Conservation (phyloP, 306 rosid species). For the Sophora flavescens region DNA sequence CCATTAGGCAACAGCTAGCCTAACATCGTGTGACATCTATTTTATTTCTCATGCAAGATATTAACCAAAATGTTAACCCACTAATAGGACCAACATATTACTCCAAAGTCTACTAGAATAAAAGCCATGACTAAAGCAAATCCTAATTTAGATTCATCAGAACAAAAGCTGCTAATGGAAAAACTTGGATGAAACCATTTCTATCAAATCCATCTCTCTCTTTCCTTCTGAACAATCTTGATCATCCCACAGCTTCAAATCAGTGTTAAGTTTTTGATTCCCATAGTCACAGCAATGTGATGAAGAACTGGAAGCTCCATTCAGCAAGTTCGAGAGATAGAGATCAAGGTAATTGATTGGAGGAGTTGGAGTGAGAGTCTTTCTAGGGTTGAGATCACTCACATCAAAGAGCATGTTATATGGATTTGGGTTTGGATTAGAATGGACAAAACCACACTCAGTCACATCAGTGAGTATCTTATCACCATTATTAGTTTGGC, state of each 20-base stretch:
- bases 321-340: conserved; percentile 62
- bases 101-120: background rate
- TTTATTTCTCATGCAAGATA: background rate
- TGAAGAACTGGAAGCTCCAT: conserved; percentile 54
- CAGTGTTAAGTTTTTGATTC: conserved; percentile 41
- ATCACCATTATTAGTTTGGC: background rate
- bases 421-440: conserved; percentile 25
- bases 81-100: background rate
- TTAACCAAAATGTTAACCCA: background rate
- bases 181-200: conserved; percentile 55
- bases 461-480: conserved; percentile 30
- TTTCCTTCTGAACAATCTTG: conserved; percentile 39
- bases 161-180: too few relatives aligned
- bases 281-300: conserved; percentile 38
- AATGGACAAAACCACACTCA: conserved; percentile 9
- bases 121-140: background rate
- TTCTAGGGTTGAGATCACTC: conserved; percentile 1
- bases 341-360: conserved; percentile 41
- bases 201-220: conserved; percentile 75
- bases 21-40: background rate
- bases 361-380: background rate
- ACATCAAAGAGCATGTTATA: conserved; percentile 12
- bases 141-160: background rate
- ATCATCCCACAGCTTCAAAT: background rate
- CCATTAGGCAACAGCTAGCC: background rate